Percentiles rank a stretch among this genome's conserved stretches.
These are phyloP conservation scores for Penicillium parvum DNA, from an alignment of 495 filamentous ascomycete species.

Conservation along the genomic window DNA sequence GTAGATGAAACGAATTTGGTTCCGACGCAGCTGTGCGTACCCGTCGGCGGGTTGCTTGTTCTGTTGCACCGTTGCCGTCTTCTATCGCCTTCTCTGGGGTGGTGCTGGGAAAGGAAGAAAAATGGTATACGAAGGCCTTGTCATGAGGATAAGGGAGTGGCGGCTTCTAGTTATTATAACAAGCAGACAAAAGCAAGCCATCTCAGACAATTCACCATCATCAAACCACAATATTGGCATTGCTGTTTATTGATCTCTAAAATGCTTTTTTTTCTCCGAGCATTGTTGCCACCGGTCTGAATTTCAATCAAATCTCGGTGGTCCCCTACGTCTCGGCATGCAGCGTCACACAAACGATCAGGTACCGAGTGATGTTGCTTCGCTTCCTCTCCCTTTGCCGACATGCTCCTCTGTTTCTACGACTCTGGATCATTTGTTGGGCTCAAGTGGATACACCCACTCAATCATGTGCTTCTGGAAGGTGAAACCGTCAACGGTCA, in stretches of 20 bases:
- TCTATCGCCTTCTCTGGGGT: conserved; percentile 7
- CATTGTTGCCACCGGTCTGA: conserved; percentile 7
- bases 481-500: conserved; percentile 8
- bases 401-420: no score
- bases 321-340: conserved; percentile 7
- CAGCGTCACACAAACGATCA: conserved; percentile 23
- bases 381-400: neutral
- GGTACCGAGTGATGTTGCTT: conserved; percentile 19
- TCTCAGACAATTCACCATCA: no score
- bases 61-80: conserved; percentile 19
- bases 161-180: no score
- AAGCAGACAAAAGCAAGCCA: no score
- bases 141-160: no score
- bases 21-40: conserved; percentile 18
- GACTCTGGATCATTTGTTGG: no score
- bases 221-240: no score
- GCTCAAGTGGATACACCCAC: no score
- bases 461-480: conserved; percentile 7
- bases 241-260: neutral
- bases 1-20: conserved; percentile 24
- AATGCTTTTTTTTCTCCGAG: conserved; percentile 13
- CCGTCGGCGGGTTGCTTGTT: conserved; percentile 24
- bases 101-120: no score
- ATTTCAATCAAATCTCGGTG: conserved; percentile 10
- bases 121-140: no score